Evolutionary conservation across 495 filamentous ascomycete genomes (phyloP).

Genomic region (Aspergillus sparsus): DNA sequence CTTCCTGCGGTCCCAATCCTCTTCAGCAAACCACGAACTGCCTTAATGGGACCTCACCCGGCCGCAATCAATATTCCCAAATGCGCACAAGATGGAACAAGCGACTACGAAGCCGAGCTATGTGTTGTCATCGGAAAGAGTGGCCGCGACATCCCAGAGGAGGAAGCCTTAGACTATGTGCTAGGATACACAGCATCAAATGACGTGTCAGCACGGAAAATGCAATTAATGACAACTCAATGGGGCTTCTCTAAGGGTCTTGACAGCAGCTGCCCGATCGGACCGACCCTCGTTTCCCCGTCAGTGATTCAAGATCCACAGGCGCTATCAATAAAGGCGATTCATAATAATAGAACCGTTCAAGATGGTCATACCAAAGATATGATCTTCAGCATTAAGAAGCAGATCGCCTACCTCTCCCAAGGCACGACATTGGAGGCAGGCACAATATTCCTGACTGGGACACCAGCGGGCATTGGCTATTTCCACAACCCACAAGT

Average conservation of each 20-base stretch:
- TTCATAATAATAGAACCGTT: not conserved
- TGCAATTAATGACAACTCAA: not conserved
- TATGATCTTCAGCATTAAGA: conserved; percentile 1
- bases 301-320: not conserved
- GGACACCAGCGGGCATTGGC: conserved; percentile 51
- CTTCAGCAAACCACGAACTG: not conserved
- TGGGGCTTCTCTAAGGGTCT: not conserved
- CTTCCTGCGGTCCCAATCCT: not conserved
- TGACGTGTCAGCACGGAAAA: not conserved
- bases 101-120: conserved; percentile 6
- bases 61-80: not conserved
- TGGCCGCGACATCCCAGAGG: not conserved
- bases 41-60: not conserved
- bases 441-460: conserved; percentile 72
- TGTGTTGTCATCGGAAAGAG: conserved; percentile 2
- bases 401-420: not conserved
- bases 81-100: conserved; percentile 6
- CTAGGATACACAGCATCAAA: not conserved
- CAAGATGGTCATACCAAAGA: not conserved
- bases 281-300: not conserved
- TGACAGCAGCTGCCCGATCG: not conserved
- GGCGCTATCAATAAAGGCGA: not conserved
- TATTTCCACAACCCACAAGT: too few species aligned
- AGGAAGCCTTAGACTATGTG: not conserved
- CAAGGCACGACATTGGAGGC: conserved; percentile 65